Evolutionary conservation across 2,329 filamentous ascomycete genomes (phyloP), one percentile per base, ranked within the genome.

Genomic region (Ophiocordyceps camponoti-saundersi): DNA sequence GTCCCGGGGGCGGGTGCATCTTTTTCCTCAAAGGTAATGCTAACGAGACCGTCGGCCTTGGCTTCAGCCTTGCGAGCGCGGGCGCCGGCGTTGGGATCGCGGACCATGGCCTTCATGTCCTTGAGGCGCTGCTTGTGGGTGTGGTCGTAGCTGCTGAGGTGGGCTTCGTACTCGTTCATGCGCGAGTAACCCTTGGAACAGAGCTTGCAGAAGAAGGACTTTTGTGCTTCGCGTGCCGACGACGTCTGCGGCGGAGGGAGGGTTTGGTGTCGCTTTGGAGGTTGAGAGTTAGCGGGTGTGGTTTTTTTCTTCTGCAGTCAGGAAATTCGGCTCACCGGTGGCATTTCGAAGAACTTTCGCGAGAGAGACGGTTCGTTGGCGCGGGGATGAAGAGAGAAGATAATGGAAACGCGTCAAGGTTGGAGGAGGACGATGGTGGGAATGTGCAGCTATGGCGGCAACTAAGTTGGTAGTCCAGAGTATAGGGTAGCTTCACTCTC

Each of bases 131-230:
- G 88, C 62, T 88, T 89, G 65, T 98, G 92, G 56, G 85, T 85
- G 65, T 98, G 92, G 60, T 96, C 92, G 64, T 96, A 96, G 57
- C 85, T 92, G 52, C 80, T 80, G 48, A 95, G 85, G 62, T 98
- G 92, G 8, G 89, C 83, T 64, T 96, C 90, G 62, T 93, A 95
- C 62, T 96, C 90, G 60, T 93, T 90, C 73, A 94, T 90, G 48
- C 92, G 87, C 2, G 82, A 80, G 66, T 96, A 98, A 56, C 89
- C 90, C 67, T 96, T 96, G 52, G 83, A 80, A 69, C 92, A 96
- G 47, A 96, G 77, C 40, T 80, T 77, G 69, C 82, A 93, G 67
- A 85, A 88, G 66, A 93, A 92, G 32, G 84, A 79, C 57, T 80
- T 83, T 44, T 85, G 72, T 16, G 85, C 85, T 57, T 85, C 82